Evolutionary conservation across 2,329 filamentous ascomycete species (phyloP).

Genomic region (Stemphylium vesicarium): DNA sequence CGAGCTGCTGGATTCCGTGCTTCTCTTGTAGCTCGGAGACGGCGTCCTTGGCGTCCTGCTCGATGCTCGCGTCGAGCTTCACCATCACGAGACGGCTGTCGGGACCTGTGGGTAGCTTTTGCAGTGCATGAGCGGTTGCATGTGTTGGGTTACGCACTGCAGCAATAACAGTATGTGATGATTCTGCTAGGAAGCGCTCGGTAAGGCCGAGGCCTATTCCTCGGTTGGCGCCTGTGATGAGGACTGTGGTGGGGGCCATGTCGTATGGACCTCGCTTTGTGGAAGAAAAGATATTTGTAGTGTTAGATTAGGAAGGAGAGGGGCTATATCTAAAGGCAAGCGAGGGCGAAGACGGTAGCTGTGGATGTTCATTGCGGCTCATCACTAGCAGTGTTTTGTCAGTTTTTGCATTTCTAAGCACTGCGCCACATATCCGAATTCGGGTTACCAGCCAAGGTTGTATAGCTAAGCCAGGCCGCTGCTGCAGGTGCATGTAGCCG

Average conservation of each 20-base stretch:
- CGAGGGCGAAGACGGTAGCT: background rate
- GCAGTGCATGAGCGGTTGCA: slow-evolving; percentile 32
- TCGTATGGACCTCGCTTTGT: background rate
- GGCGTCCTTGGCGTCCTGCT: slow-evolving; percentile 10
- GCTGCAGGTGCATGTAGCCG: background rate
- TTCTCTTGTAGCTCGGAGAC: slow-evolving; percentile 6
- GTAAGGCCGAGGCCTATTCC: slow-evolving; percentile 3
- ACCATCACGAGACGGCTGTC: slow-evolving; percentile 13
- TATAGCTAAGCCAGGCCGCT: too few relatives aligned
- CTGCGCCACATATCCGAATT: background rate
- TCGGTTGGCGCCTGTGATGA: slow-evolving; percentile 1
- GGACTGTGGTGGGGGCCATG: background rate
- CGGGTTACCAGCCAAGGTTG: background rate
- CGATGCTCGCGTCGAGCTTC: slow-evolving; percentile 16
- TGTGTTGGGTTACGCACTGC: slow-evolving; percentile 45
- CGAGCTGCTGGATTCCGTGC: slow-evolving; percentile 14
- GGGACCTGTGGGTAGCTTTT: slow-evolving; percentile 19
- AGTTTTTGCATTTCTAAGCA: background rate
- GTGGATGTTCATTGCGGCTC: too few relatives aligned
- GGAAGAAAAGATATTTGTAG: background rate
- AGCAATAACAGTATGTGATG: slow-evolving; percentile 49
- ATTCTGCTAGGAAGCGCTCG: slow-evolving; percentile 1
- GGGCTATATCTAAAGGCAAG: background rate
- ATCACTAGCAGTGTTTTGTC: too few relatives aligned
- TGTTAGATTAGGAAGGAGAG: background rate